A percentile compares a stretch with the other conserved stretches of the same genome.
These are phyloP conservation scores for Podospora didyma DNA, from an alignment of 495 filamentous ascomycete genomes.

Conservation along the genomic window DNA sequence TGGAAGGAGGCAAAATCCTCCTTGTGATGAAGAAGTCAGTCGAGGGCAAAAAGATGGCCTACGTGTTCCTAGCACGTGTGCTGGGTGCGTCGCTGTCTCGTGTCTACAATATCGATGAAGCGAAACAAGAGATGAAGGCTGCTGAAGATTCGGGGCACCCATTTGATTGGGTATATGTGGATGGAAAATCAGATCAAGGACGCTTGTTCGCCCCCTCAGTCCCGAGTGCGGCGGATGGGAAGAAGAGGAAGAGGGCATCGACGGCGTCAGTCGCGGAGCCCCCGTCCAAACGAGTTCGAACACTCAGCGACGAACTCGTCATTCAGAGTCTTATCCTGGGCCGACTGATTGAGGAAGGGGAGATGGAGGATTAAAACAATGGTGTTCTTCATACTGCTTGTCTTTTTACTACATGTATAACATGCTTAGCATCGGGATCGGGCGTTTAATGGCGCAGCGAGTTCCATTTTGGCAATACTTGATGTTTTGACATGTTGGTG, in stretches of 20 bases:
- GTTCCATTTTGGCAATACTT: no score
- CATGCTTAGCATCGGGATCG: no score
- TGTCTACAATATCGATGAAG: conserved; percentile 61
- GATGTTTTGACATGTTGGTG: no score
- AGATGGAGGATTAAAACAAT: conserved; percentile 30
- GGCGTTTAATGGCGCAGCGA: no score
- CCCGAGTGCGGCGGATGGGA: conserved; percentile 9
- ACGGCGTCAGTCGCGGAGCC: conserved; percentile 23
- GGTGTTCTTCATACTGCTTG: background rate
- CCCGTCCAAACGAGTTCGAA: conserved; percentile 48
- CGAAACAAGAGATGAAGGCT: conserved; percentile 51
- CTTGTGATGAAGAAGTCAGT: conserved; percentile 66
- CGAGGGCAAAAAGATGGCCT: conserved; percentile 54
- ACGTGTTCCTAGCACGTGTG: conserved; percentile 70
- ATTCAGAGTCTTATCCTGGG: conserved; percentile 93
- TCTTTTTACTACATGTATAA: background rate
- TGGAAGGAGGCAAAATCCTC: conserved; percentile 65
- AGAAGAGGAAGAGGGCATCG: conserved; percentile 42
- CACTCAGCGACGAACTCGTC: conserved; percentile 79
- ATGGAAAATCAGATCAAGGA: conserved; percentile 38
- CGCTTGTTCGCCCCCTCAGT: conserved; percentile 23
- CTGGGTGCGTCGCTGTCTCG: conserved; percentile 68
- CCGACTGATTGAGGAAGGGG: conserved; percentile 61
- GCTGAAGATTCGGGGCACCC: conserved; percentile 41
- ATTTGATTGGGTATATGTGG: conserved; percentile 82